These are phyloP conservation scores for Agaricus bisporus DNA, from an alignment of 768 basidiomycete genomes.

Conservation along the genomic window DNA sequence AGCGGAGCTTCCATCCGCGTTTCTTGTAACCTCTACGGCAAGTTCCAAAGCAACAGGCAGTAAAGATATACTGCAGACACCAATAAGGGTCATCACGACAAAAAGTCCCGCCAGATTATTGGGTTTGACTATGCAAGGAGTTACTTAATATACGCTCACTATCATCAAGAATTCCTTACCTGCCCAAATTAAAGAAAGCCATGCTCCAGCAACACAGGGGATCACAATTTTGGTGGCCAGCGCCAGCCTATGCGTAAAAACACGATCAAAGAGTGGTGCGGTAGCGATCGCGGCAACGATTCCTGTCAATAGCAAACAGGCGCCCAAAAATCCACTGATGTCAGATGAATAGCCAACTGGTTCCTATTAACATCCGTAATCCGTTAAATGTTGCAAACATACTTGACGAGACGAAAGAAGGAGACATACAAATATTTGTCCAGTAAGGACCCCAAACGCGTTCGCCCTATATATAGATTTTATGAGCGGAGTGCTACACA, in stretches of 20 bases:
- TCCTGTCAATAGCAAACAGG: constrained; percentile 60
- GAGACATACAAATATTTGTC: constrained; percentile 57
- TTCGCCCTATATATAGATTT: constrained; percentile 38
- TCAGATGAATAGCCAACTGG: constrained; percentile 68
- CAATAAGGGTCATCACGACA: constrained; percentile 63
- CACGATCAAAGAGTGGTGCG: constrained; percentile 75
- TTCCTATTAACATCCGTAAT: constrained; percentile 31
- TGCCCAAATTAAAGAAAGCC: constrained; percentile 80
- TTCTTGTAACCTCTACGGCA: constrained; percentile 73
- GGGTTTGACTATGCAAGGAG: constrained; percentile 42
- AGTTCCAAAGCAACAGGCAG: constrained; percentile 76
- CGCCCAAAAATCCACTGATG: constrained; percentile 65
- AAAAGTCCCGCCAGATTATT: constrained; percentile 57
- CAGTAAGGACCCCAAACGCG: constrained; percentile 59
- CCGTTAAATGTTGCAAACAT: neutral
- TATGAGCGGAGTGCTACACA: neutral
- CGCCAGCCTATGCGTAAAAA: constrained; percentile 71
- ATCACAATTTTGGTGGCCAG: constrained; percentile 51
- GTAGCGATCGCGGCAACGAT: constrained; percentile 61
- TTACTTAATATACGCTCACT: neutral
- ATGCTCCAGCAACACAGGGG: constrained; percentile 54
- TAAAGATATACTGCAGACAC: constrained; percentile 58
- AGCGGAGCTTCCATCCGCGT: constrained; percentile 72
- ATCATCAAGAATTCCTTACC: constrained; percentile 32
- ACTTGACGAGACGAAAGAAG: neutral